A percentile compares a stretch with the other conserved stretches of the same genome.
Evolutionary conservation across 768 basidiomycete species (phyloP).

Genomic region (Hygrocybe coccinea): DNA sequence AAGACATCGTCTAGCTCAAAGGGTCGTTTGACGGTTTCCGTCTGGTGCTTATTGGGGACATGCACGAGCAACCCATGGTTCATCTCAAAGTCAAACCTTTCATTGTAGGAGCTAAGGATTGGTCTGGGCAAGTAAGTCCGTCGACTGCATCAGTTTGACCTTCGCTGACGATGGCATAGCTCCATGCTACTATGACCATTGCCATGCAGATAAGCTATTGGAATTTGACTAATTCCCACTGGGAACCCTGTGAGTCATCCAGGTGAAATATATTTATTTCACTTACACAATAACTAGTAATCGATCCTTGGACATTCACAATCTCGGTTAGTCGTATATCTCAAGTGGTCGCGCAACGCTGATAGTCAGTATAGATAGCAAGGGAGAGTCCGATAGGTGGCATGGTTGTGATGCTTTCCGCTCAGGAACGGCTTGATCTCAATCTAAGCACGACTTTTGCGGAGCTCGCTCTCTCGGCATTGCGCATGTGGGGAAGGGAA

Average conservation of each 20-base stretch:
- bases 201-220: constrained; percentile 87
- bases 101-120: constrained; percentile 77
- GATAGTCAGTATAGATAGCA: constrained; percentile 38
- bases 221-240: constrained; percentile 96
- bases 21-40: constrained; percentile 88
- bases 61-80: constrained; percentile 91
- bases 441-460: constrained; percentile 89
- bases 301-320: constrained; percentile 93
- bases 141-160: neutral
- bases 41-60: constrained; percentile 87
- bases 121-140: constrained; percentile 78
- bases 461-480: constrained; percentile 71
- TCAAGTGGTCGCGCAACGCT: neutral
- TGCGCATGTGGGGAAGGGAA: constrained; percentile 72
- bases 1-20: constrained; percentile 55
- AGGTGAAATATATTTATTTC: constrained; percentile 1
- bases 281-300: constrained; percentile 46
- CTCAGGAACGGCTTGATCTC: constrained; percentile 81
- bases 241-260: constrained; percentile 76
- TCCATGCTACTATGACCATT: constrained; percentile 78
- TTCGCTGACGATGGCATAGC: constrained; percentile 37
- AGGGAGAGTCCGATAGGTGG: constrained; percentile 49
- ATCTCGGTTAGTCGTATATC: constrained; percentile 45
- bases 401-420: constrained; percentile 57
- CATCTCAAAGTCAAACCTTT: constrained; percentile 87